These are phyloP conservation scores for Basipetospora chlamydospora DNA, from an alignment of 2,329 filamentous ascomycete species.

Conservation along the genomic window DNA sequence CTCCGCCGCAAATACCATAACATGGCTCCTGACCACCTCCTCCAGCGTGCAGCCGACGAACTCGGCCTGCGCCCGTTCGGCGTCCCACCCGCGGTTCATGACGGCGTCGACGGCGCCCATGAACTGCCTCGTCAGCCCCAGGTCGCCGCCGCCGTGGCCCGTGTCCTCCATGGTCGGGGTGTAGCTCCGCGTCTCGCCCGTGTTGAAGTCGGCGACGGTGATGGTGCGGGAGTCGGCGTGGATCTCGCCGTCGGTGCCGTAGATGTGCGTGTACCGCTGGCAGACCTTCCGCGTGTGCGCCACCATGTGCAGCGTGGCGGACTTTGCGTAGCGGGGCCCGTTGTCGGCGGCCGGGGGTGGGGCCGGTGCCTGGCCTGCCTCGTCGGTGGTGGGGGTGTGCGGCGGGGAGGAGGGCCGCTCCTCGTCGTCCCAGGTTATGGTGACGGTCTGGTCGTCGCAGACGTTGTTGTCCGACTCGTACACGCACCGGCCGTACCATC, in stretches of 20 bases:
- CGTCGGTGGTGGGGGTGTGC: not conserved
- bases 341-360: slow-evolving; percentile 4
- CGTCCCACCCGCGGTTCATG: slow-evolving; percentile 52
- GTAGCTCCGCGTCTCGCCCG: slow-evolving; percentile 25
- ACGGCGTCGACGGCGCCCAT: slow-evolving; percentile 69
- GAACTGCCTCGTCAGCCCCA: slow-evolving; percentile 63
- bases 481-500: slow-evolving; percentile 90
- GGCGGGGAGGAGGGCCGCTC: not conserved
- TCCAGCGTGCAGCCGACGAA: slow-evolving; percentile 73
- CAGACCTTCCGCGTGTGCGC: slow-evolving; percentile 81
- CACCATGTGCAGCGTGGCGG: slow-evolving; percentile 85
- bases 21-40: slow-evolving; percentile 79
- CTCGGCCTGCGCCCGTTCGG: slow-evolving; percentile 56
- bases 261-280: slow-evolving; percentile 69
- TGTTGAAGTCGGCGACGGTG: slow-evolving; percentile 33
- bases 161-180: slow-evolving; percentile 21
- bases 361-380: slow-evolving; percentile 8
- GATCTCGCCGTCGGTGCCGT: slow-evolving; percentile 76
- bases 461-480: slow-evolving; percentile 90
- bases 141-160: slow-evolving; percentile 24
- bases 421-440: slow-evolving; percentile 66
- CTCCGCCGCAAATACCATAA: slow-evolving; percentile 86
- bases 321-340: slow-evolving; percentile 53
- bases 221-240: slow-evolving; percentile 61
- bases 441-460: slow-evolving; percentile 83